Evolutionary conservation across 306 rosid species (phyloP), one percentile per base, ranked within the genome.

Genomic region (Dalbergia oliveri): DNA sequence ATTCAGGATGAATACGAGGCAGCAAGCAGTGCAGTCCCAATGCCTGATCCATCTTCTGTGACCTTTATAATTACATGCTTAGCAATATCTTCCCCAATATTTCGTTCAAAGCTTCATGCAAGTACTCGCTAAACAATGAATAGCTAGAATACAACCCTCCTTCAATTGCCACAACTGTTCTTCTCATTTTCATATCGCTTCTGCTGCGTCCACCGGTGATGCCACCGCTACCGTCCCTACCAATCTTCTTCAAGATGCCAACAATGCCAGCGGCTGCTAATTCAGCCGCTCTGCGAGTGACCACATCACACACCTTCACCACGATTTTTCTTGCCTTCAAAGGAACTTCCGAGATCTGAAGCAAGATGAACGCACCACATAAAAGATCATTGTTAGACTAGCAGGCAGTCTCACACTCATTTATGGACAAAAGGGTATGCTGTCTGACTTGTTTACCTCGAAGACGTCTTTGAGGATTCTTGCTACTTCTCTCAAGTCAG

Each of bases 211-310:
- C 92, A 5, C 97, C 97, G 0, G 97, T 83, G 61, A 90, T 85
- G 54, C 98, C 97, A 3, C 96, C 93, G 43, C 93, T 90, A 19
- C 98, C 97, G 3, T 92, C 98, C 64, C 95, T 84, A 23, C 98
- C 97, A 0, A 92, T 92, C 91, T 94, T 94, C 87, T 94, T 94
- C 85, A 94, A 81, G 85, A 92, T 92, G 34, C 98, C 97, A 16
- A 86, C 94, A 7, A 92, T 88, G 10, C 97, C 97, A 11, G 94
- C 97, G 9, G 95, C 98, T n/a, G 97, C 97, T 80, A 92, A 81
- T 54, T 97, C 88, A 16, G 92, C 97, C 18, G 98, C 98, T 82
- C 98, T 87, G 8, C 90, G 89, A 60, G 95, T 91, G 78, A 94
- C 93, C 73, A 91, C 87, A 44, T 92, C 97, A 4, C 97, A 91